Percentiles rank a stretch among this genome's conserved stretches.
Conservation (phyloP, 2,329 filamentous ascomycete genomes). For the Alternaria alternata region DNA sequence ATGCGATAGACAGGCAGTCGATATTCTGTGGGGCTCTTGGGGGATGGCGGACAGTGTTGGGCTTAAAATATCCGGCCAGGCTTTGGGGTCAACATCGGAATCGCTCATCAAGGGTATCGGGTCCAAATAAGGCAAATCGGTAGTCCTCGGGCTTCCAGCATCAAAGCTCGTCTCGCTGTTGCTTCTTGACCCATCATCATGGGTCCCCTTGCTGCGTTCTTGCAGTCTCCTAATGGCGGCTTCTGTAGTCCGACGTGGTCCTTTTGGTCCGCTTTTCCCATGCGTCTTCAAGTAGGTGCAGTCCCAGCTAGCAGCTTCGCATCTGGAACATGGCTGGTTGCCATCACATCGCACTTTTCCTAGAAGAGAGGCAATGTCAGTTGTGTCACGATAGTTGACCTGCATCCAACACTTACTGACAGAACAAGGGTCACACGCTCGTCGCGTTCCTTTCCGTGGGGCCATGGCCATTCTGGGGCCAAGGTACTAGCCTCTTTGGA, state of each 20-base stretch:
- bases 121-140: constrained; percentile 38
- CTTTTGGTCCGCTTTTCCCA: constrained; percentile 48
- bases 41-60: constrained; percentile 23
- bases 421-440: constrained; percentile 49
- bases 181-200: constrained; percentile 35
- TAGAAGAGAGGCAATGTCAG: constrained; percentile 4
- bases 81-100: constrained; percentile 25
- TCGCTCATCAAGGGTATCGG: constrained; percentile 32
- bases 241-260: constrained; percentile 45
- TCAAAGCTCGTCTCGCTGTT: constrained; percentile 47
- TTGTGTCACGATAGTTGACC: background rate
- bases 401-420: constrained; percentile 26
- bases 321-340: constrained; percentile 45
- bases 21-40: constrained; percentile 38
- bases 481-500: constrained; percentile 24
- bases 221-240: constrained; percentile 46
- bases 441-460: constrained; percentile 46
- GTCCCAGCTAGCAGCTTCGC: constrained; percentile 46
- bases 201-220: constrained; percentile 37
- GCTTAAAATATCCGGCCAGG: constrained; percentile 38
- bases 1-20: constrained; percentile 42
- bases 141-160: constrained; percentile 37
- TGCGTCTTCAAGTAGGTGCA: constrained; percentile 50
- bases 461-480: constrained; percentile 36
- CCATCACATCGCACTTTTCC: constrained; percentile 47